Evolutionary conservation across 2,329 filamentous ascomycete species (phyloP).

Genomic region (Nigrograna mackinnonii): DNA sequence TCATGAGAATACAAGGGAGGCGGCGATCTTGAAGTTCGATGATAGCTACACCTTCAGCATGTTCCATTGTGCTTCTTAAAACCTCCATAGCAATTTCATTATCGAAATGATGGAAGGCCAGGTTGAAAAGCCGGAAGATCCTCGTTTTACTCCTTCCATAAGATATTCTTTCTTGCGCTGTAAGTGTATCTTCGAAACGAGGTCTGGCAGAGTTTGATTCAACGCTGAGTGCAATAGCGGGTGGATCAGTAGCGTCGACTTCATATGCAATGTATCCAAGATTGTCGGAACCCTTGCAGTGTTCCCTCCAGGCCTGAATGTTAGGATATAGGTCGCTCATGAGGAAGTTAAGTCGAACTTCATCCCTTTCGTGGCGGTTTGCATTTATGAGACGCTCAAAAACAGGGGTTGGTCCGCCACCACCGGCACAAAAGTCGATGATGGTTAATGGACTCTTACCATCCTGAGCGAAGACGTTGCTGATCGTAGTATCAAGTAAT

Average conservation of each 20-base stretch:
- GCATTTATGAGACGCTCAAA: slow-evolving; percentile 38
- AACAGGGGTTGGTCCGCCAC: slow-evolving; percentile 69
- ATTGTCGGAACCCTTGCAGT: slow-evolving; percentile 40
- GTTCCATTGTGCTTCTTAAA: slow-evolving; percentile 66
- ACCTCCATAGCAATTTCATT: slow-evolving; percentile 65
- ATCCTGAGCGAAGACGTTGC: slow-evolving; percentile 7
- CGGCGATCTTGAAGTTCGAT: slow-evolving; percentile 73
- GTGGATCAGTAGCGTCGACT: slow-evolving; percentile 68
- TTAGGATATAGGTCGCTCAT: slow-evolving; percentile 47
- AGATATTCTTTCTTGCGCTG: too few species aligned
- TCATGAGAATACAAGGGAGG: slow-evolving; percentile 28
- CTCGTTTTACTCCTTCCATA: slow-evolving; percentile 9
- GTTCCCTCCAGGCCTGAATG: slow-evolving; percentile 38
- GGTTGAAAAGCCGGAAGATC: slow-evolving; percentile 71
- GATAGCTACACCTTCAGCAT: slow-evolving; percentile 69
- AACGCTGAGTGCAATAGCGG: slow-evolving; percentile 37
- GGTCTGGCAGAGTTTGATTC: not conserved
- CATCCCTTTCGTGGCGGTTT: slow-evolving; percentile 13
- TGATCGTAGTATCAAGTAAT: slow-evolving; percentile 3
- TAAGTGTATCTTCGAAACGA: not conserved
- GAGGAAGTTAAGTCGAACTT: slow-evolving; percentile 38
- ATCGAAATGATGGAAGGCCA: slow-evolving; percentile 78
- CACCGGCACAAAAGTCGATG: slow-evolving; percentile 77
- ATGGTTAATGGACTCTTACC: slow-evolving; percentile 62
- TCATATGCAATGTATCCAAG: slow-evolving; percentile 63